Evolutionary conservation across 306 rosid genomes (phyloP).

Genomic region (Vigna unguiculata): DNA sequence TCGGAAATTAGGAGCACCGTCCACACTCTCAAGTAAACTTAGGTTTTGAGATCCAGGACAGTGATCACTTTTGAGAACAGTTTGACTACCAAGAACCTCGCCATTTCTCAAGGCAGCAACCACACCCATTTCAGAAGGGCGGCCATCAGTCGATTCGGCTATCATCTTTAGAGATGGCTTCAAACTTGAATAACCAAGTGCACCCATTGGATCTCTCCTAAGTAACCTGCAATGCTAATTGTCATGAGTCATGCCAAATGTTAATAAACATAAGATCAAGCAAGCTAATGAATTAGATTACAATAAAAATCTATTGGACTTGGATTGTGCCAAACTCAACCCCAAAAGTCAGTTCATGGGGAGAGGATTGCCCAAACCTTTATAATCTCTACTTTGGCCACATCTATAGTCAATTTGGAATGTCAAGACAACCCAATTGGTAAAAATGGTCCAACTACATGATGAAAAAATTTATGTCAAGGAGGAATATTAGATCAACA

Average conservation of each 20-base stretch:
- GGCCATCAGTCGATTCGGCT: slow-evolving; percentile 72
- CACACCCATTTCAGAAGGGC: slow-evolving; percentile 80
- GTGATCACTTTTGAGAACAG: slow-evolving; percentile 86
- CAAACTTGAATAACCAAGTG: slow-evolving; percentile 77
- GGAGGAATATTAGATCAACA: slow-evolving; percentile 26
- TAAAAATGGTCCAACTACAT: not conserved
- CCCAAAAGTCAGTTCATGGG: not conserved
- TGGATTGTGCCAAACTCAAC: not conserved
- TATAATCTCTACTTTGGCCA: not conserved
- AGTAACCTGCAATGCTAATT: slow-evolving; percentile 62
- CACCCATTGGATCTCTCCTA: slow-evolving; percentile 93
- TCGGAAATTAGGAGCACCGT: slow-evolving; percentile 89
- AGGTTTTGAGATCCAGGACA: slow-evolving; percentile 79
- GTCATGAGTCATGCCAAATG: slow-evolving; percentile 24
- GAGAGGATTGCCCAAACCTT: not conserved
- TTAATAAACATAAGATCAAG: slow-evolving; percentile 37
- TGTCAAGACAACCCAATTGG: slow-evolving; percentile 24
- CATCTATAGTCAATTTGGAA: not conserved
- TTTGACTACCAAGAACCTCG: slow-evolving; percentile 89
- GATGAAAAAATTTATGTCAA: slow-evolving; percentile 1
- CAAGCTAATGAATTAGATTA: slow-evolving; percentile 17
- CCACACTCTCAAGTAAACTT: slow-evolving; percentile 74
- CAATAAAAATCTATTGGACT: slow-evolving; percentile 17
- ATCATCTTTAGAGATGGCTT: slow-evolving; percentile 71
- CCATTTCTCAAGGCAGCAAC: slow-evolving; percentile 86